Evolutionary conservation across 148 eudicot species (phyloP), one percentile per base, ranked within the genome.

Genomic region (Cornus suecica): DNA sequence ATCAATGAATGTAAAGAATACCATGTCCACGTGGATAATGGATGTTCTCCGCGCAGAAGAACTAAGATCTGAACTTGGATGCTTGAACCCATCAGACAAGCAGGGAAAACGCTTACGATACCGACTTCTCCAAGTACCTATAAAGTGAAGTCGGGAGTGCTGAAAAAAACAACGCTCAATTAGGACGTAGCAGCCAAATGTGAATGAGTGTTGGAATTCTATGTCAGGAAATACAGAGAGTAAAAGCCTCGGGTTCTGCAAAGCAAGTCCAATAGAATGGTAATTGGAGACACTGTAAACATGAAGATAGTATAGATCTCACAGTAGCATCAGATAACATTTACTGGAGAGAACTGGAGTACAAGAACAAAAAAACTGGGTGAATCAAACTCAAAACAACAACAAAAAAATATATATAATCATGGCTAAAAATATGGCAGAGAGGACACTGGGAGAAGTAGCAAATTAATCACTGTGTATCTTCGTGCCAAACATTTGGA

Each of bases 71-170:
- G 84, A 73, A 78, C 16, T 70, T 73, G 63, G 75, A 74, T 69
- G 66, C 76, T 70, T 87, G 63, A 71, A 42, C 79, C 84, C 85
- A 76, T 65, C 70, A 66, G 87, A 77, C 69, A 71, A 80, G 82
- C 60, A 70, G 30, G 85, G 70, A 78, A 89, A 95, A 41, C 93
- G 92, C 83, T 90, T 90, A 45, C 99, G 91, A 70, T 95, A 95
- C 63, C 99, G 91, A 80, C 84, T 91, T 83, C 99, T 92, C 99
- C 99, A 95, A 22, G 94, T 92, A 69, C 97, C 99, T 76, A 95
- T 91, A 72, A 95, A 95, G 78, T 95, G 99, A 79, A 95, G 78
- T 88, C 99, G 91, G 48, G 99, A 95, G 81, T 76, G 86, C 99
- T 95, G 90, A 82, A 42, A 74, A 52, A 79, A 80, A 18, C 29